phyloP scores from a whole-genome alignment of 164 flowering plant species.

The Sedum album region DNA sequence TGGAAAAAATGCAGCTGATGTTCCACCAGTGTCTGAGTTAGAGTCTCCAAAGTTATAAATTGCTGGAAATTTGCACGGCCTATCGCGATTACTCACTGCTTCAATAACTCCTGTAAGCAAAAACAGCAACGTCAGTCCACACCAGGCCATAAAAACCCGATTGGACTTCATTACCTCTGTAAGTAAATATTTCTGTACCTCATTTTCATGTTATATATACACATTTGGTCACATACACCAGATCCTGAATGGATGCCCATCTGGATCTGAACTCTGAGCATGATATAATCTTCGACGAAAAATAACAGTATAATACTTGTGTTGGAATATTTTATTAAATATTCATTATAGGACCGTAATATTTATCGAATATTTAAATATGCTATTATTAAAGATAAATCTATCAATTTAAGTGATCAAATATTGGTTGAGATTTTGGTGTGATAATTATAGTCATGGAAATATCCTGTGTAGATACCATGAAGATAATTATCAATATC shows the following conservation, averaged over 20 bases:
- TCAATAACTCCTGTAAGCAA: background rate
- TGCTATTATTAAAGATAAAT: too few species aligned
- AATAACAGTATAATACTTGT: background rate
- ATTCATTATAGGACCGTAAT: too few species aligned
- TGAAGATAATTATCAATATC: too few species aligned
- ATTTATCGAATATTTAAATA: too few species aligned
- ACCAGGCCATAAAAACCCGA: background rate
- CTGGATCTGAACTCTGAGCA: background rate
- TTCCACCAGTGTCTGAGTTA: conserved; percentile 12
- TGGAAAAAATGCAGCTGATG: conserved; percentile 13
- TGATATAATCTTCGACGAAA: background rate
- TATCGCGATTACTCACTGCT: background rate
- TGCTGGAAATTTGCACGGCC: conserved; percentile 10
- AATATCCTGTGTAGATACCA: too few species aligned
- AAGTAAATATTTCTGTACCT: background rate
- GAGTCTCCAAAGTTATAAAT: conserved; percentile 15
- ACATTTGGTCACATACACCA: background rate
- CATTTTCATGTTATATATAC: background rate
- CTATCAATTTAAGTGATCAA: too few species aligned
- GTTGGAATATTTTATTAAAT: background rate
- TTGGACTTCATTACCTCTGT: background rate
- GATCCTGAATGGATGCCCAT: conserved; percentile 2
- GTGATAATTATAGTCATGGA: too few species aligned
- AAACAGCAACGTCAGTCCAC: background rate
- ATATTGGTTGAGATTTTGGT: too few species aligned